Percentiles rank a stretch among this genome's conserved stretches.
Conservation (phyloP, 2,329 filamentous ascomycete genomes). For the Botrytis fragariae region DNA sequence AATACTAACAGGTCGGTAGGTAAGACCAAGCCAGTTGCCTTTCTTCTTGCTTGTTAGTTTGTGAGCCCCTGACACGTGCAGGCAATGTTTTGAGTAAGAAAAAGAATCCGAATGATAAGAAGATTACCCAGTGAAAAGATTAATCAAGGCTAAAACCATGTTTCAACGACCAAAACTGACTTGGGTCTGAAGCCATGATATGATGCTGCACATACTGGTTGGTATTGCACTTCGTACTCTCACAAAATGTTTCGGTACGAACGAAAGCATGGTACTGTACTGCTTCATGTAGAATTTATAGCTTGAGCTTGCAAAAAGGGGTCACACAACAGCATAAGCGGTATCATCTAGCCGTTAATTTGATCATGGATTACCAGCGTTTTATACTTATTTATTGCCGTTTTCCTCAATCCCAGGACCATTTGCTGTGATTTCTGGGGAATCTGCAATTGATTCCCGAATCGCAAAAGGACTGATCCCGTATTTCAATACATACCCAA, state of each 20-base stretch:
- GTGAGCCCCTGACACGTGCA: neutral
- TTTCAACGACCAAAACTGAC: neutral
- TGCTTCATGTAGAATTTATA: neutral
- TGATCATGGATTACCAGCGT: neutral
- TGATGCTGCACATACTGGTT: neutral
- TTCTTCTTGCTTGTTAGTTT: neutral
- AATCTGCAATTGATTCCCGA: neutral
- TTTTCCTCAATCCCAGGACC: neutral
- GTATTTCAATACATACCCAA: neutral
- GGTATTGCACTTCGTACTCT: neutral
- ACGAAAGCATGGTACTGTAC: neutral
- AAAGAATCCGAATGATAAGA: neutral
- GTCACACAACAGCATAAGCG: neutral
- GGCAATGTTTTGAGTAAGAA: neutral
- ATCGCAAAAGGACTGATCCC: neutral
- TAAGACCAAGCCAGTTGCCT: constrained; percentile 6
- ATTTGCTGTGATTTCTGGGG: neutral
- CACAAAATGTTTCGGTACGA: neutral
- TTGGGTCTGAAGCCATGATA: neutral
- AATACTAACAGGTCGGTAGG: neutral
- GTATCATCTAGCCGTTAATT: neutral
- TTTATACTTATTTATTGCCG: neutral
- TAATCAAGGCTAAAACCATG: neutral
- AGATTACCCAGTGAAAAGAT: neutral
- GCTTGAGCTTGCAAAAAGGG: neutral